Conservation (phyloP, 2,329 filamentous ascomycete genomes). For the Pseudophaeomoniella oleicola region DNA sequence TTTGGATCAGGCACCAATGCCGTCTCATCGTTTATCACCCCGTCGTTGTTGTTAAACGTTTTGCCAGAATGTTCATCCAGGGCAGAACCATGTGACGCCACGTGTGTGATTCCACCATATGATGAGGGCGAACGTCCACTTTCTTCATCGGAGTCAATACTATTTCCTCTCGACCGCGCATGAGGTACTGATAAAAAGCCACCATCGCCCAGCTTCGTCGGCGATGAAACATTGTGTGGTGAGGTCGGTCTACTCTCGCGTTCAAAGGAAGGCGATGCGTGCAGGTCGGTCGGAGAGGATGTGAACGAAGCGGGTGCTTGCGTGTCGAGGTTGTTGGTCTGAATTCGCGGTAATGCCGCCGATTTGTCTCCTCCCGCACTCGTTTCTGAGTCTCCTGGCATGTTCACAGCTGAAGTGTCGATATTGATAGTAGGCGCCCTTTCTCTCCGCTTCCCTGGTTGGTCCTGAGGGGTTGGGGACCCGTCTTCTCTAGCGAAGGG, state of each 20-base stretch:
- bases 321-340: slow-evolving; percentile 21
- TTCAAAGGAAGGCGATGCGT: slow-evolving; percentile 42
- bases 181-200: slow-evolving; percentile 51
- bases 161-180: slow-evolving; percentile 48
- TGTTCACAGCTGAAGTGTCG: slow-evolving; percentile 37
- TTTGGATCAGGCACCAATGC: slow-evolving; percentile 56
- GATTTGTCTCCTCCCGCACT: slow-evolving; percentile 19
- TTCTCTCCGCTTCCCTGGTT: slow-evolving; percentile 13
- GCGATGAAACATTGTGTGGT: slow-evolving; percentile 53
- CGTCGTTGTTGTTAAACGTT: slow-evolving; percentile 27
- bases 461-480: not conserved
- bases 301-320: not conserved
- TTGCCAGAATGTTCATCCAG: slow-evolving; percentile 20
- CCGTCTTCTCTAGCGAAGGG: not conserved
- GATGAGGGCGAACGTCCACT: slow-evolving; percentile 33
- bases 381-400: slow-evolving; percentile 18
- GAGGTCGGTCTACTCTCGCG: slow-evolving; percentile 49
- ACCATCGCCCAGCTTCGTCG: slow-evolving; percentile 34
- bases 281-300: slow-evolving; percentile 33
- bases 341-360: slow-evolving; percentile 21
- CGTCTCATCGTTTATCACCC: slow-evolving; percentile 45
- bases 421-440: slow-evolving; percentile 39
- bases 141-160: slow-evolving; percentile 48
- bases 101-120: slow-evolving; percentile 39
- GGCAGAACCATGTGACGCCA: slow-evolving; percentile 26